Base-by-base conservation (phyloP, 2,329 filamentous ascomycete species). In the Cladosporium colombiae region DNA sequence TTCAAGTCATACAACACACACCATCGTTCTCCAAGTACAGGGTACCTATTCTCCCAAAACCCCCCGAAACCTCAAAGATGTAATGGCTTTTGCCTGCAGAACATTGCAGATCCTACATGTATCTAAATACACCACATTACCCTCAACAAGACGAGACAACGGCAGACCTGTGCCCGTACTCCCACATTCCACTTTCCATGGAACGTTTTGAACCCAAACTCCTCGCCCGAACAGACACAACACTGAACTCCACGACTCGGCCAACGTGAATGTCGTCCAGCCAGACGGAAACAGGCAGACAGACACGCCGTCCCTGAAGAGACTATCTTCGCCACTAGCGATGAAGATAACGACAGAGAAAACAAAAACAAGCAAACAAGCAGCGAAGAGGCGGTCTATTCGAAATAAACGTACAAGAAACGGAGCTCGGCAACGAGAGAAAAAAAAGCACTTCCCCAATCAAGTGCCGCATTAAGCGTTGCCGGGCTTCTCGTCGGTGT, bases 401-500 rank as follows among this genome's bases (percentile, higher is more conserved):
- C 40, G 40, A 40, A 23, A 49, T 52, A 62, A 62, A 62, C 44
- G 31, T 62, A 62, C 59, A 52, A 25, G 53, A 46, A 11, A 16
- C 27, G 25, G 25, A 40, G 21, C 27, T 29, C 27, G 56, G 21
- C 35, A 44, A 27, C 25, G 13, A 46, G 56, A 59, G 52, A 55
- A 18, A 55, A 55, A 23, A 55, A 55, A 23, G 52, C 52, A 27
- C 29, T 55, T 31, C 18, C 23, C 29, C 27, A 29, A 33, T 33
- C 25, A 33, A 33, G 52, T 21, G 49, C 21, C 49, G 49, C 49
- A 52, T 33, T 72, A 79, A 65, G 80, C 81, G 77, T 98, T 98
- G 37, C 93, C 92, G 37, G 88, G 86, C 84, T 97, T 97, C 83
- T 99, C 95, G 65, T 93, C 88, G 2, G 95, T 99, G 78, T 99